A percentile compares a stretch with the other conserved stretches of the same genome.
phyloP scores from a whole-genome alignment of 2,329 filamentous ascomycete species.

The Penicillium psychrosexuale region DNA sequence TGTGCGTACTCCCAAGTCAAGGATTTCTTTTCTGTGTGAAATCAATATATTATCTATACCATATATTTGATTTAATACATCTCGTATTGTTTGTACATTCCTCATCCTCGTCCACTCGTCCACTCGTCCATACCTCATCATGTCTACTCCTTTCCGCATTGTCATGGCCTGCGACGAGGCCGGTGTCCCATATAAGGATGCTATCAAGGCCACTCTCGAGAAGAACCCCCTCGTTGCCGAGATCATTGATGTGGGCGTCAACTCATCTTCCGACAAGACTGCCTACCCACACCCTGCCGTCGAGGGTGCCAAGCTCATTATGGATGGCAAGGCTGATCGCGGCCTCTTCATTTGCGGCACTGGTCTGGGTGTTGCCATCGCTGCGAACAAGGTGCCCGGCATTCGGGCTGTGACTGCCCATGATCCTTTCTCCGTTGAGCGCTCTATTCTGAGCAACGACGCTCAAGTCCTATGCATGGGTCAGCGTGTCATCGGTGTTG shows the following conservation, averaged over 20 bases:
- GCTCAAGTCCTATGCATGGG: constrained; percentile 85
- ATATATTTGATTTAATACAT: not conserved
- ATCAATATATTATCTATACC: not conserved
- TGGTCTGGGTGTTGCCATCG: constrained; percentile 79
- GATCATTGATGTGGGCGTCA: constrained; percentile 72
- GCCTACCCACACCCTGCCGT: constrained; percentile 79
- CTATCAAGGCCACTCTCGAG: constrained; percentile 70
- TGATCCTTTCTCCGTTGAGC: constrained; percentile 79
- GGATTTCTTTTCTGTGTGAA: not conserved
- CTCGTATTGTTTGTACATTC: not conserved
- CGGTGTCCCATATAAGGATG: constrained; percentile 73
- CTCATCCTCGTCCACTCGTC: not conserved
- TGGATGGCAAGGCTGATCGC: constrained; percentile 61
- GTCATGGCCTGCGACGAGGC: constrained; percentile 68
- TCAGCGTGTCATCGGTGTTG: constrained; percentile 76
- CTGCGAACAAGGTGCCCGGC: constrained; percentile 83
- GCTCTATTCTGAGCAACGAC: constrained; percentile 77
- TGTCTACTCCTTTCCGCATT: constrained; percentile 52
- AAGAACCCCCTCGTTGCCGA: constrained; percentile 63
- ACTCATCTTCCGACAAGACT: constrained; percentile 66
- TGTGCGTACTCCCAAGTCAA: not conserved
- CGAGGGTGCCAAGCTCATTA: constrained; percentile 59
- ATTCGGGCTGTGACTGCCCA: constrained; percentile 86
- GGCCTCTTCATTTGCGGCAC: constrained; percentile 79
- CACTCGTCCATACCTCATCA: constrained; percentile 12